Conservation (phyloP, 306 rosid species). For the Mucuna pruriens region DNA sequence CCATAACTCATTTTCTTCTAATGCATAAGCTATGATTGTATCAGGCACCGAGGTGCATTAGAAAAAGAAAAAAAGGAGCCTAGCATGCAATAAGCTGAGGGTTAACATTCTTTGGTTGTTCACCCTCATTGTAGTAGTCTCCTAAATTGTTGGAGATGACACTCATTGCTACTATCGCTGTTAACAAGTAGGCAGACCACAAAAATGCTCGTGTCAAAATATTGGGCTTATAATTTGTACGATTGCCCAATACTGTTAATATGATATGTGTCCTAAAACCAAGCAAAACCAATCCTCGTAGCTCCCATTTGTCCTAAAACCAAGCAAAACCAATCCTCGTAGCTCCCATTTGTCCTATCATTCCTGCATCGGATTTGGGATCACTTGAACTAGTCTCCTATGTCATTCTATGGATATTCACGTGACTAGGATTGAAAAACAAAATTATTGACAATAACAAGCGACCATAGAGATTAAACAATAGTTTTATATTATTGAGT, state of each 20-base stretch:
- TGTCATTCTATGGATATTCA: not conserved
- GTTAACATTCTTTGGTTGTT: not conserved
- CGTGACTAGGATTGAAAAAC: not conserved
- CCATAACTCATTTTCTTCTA: not conserved
- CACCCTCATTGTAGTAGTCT: not conserved
- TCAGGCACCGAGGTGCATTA: not conserved
- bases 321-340: too few relatives aligned
- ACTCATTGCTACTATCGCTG: not conserved
- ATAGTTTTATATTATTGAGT: too few relatives aligned
- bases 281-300: not conserved
- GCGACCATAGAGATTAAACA: too few relatives aligned
- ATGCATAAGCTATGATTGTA: not conserved
- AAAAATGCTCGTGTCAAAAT: not conserved
- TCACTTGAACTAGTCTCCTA: not conserved
- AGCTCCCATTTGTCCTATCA: too few relatives aligned
- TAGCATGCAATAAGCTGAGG: not conserved
- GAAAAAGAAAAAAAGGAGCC: not conserved
- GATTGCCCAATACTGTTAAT: not conserved
- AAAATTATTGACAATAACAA: too few relatives aligned
- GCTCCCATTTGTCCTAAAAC: not conserved
- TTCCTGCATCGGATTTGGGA: not conserved
- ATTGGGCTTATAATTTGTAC: not conserved
- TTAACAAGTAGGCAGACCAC: not conserved
- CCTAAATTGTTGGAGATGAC: not conserved
- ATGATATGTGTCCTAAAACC: not conserved